These are phyloP conservation scores for Trifolium dubium DNA, from an alignment of 306 rosid genomes.

Conservation along the genomic window DNA sequence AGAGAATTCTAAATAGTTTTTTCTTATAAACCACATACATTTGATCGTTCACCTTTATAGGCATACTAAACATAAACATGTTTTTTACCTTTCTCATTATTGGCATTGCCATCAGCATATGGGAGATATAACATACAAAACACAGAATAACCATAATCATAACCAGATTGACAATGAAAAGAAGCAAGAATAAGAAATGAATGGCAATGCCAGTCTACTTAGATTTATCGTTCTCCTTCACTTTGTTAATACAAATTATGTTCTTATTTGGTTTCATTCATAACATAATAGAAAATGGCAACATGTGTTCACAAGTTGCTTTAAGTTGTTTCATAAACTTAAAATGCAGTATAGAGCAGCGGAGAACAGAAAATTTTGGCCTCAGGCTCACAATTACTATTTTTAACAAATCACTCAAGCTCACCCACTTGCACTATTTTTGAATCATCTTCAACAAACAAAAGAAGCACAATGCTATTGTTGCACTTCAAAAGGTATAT, in stretches of 20 bases:
- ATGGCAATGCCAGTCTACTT: neutral
- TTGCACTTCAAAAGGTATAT: slow-evolving; percentile 61
- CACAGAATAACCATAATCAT: neutral
- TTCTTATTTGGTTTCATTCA: neutral
- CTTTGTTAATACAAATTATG: neutral
- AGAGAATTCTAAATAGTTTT: neutral
- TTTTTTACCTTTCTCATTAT: neutral
- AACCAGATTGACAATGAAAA: neutral
- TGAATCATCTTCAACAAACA: slow-evolving; percentile 71
- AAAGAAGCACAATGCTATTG: slow-evolving; percentile 70
- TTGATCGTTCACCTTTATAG: neutral
- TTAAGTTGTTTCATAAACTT: neutral
- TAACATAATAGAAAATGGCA: neutral
- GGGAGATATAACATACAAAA: neutral
- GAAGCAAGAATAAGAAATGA: slow-evolving; percentile 2
- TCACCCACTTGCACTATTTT: slow-evolving; percentile 63
- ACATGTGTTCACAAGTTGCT: slow-evolving; percentile 3
- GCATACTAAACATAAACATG: neutral
- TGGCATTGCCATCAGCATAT: neutral
- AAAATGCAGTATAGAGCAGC: neutral
- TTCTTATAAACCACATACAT: neutral
- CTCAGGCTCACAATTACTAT: slow-evolving; percentile 59
- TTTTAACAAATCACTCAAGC: slow-evolving; percentile 81
- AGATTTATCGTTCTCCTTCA: neutral
- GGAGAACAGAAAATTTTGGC: neutral